Percentiles rank a stretch among this genome's conserved stretches.
Evolutionary conservation across 208 protist genomes (phyloP).

Genomic region (Spongospora subterranea): DNA sequence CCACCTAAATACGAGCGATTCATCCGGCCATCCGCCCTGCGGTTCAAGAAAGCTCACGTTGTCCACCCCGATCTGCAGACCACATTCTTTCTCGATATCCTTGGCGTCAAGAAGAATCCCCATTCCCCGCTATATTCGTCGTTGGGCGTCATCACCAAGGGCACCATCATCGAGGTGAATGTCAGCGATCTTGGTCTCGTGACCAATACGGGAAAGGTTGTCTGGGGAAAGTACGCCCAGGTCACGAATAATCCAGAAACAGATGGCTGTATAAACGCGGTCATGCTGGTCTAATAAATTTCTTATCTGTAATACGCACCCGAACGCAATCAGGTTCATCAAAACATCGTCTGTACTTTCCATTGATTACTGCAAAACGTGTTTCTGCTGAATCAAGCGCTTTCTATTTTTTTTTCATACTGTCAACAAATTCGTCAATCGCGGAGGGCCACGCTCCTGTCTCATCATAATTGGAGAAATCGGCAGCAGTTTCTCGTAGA

Average conservation of each 20-base stretch:
- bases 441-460: constrained; percentile 8
- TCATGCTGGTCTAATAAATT: constrained; percentile 95
- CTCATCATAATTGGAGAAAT: constrained; percentile 28
- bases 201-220: constrained; percentile 97
- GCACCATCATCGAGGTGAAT: constrained; percentile 99
- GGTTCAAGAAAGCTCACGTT: constrained; percentile 97
- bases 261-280: constrained; percentile 99
- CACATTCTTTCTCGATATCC: constrained; percentile 98
- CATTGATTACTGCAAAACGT: too few species aligned
- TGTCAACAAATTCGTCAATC: constrained; percentile 31
- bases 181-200: constrained; percentile 99
- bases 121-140: constrained; percentile 93
- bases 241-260: constrained; percentile 99
- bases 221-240: constrained; percentile 95
- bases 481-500: not conserved
- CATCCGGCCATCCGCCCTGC: constrained; percentile 97
- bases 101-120: constrained; percentile 99
- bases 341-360: too few species aligned
- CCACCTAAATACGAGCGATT: constrained; percentile 99
- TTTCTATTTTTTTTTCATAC: not conserved
- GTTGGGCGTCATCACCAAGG: constrained; percentile 99
- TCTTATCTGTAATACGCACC: not conserved
- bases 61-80: constrained; percentile 98
- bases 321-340: not conserved
- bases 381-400: not conserved